These are phyloP conservation scores for Warburgia ugandensis DNA, from an alignment of 164 flowering plant genomes.

Conservation along the genomic window DNA sequence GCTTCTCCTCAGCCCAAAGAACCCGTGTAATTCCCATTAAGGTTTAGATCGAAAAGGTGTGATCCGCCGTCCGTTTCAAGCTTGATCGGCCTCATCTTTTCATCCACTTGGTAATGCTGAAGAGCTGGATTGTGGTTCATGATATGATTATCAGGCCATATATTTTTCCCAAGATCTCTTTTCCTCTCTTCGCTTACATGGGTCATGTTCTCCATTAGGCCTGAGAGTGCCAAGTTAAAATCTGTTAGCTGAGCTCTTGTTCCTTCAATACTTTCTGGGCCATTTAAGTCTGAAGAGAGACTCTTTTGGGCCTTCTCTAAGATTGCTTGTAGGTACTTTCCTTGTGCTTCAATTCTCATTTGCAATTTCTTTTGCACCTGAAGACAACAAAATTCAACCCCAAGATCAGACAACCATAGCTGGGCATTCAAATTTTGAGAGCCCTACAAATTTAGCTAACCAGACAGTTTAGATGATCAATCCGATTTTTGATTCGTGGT, in stretches of 20 bases:
- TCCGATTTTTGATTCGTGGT: too few species aligned
- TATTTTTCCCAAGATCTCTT: slow-evolving; percentile 8
- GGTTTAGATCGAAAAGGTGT: slow-evolving; percentile 39
- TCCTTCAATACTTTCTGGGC: slow-evolving; percentile 27
- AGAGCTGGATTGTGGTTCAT: slow-evolving; percentile 16
- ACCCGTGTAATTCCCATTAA: slow-evolving; percentile 33
- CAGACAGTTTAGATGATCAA: too few species aligned
- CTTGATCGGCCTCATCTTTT: slow-evolving; percentile 21
- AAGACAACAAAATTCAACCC: background rate
- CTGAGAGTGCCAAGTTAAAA: slow-evolving; percentile 57
- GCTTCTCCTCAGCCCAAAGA: too few species aligned
- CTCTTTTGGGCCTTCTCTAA: slow-evolving; percentile 69
- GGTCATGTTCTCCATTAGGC: slow-evolving; percentile 35
- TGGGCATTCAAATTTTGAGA: too few species aligned
- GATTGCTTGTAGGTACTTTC: slow-evolving; percentile 75
- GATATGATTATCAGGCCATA: slow-evolving; percentile 6
- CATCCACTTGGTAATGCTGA: slow-evolving; percentile 19
- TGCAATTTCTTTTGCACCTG: slow-evolving; percentile 77
- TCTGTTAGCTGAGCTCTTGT: slow-evolving; percentile 40
- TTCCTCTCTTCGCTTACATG: slow-evolving; percentile 18
- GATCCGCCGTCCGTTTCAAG: slow-evolving; percentile 27
- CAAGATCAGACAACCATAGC: too few species aligned
- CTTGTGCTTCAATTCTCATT: slow-evolving; percentile 90
- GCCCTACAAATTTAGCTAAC: too few species aligned
- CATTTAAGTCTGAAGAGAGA: slow-evolving; percentile 32